Evolutionary conservation across 352 stramenopile genomes (phyloP).

Genomic region (Phytopythium cucurbitacearum): DNA sequence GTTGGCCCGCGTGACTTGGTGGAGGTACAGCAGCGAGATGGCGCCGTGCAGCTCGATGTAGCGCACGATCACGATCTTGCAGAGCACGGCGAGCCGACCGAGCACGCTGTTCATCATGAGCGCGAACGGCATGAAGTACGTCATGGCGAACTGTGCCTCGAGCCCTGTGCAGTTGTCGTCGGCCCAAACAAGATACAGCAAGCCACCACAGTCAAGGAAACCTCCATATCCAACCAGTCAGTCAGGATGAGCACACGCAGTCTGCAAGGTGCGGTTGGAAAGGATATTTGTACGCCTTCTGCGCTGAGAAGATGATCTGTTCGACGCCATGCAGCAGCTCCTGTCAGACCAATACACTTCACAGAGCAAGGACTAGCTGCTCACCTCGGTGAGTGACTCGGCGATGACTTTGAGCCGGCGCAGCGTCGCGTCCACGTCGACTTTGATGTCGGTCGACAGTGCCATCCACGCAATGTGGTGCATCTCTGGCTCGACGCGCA

Average conservation of each 20-base stretch:
- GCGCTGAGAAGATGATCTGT: slow-evolving; percentile 42
- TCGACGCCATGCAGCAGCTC: background rate
- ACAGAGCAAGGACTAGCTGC: background rate
- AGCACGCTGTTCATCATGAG: slow-evolving; percentile 79
- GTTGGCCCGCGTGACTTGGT: slow-evolving; percentile 78
- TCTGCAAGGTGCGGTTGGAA: slow-evolving; percentile 1
- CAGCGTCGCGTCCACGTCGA: slow-evolving; percentile 40
- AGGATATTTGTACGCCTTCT: slow-evolving; percentile 73
- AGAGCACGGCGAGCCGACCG: slow-evolving; percentile 47
- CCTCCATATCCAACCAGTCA: too few relatives aligned
- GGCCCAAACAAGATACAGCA: slow-evolving; percentile 3
- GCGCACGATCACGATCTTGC: slow-evolving; percentile 59
- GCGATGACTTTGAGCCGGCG: slow-evolving; percentile 34
- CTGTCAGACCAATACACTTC: background rate
- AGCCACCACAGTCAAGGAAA: background rate
- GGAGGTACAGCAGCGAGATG: slow-evolving; percentile 69
- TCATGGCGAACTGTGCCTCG: slow-evolving; percentile 74
- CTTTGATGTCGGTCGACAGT: slow-evolving; percentile 58
- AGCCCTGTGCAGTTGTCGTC: slow-evolving; percentile 23
- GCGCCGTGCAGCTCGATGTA: slow-evolving; percentile 61
- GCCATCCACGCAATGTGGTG: slow-evolving; percentile 80
- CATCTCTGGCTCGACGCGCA: slow-evolving; percentile 39
- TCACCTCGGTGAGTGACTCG: slow-evolving; percentile 22
- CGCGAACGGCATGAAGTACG: slow-evolving; percentile 85
- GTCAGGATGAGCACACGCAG: too few relatives aligned